These are phyloP conservation scores for Lupinus albus DNA, from an alignment of 306 rosid genomes.

Conservation along the genomic window DNA sequence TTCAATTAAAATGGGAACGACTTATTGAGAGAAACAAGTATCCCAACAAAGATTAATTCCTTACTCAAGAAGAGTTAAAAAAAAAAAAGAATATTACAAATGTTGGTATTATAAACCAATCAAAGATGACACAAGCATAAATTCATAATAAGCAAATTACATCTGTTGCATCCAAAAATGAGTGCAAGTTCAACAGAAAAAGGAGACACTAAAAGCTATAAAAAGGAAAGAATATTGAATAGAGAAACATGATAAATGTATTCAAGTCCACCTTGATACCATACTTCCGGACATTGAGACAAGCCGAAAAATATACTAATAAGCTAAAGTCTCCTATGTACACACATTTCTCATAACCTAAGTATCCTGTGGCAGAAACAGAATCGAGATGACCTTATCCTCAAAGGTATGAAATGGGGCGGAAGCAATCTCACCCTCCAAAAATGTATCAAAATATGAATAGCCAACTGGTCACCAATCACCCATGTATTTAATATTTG, in stretches of 20 bases:
- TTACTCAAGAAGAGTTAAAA: background rate
- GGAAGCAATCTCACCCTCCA: conserved; percentile 55
- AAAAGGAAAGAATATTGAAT: conserved; percentile 49
- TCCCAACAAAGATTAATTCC: background rate
- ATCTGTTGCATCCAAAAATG: conserved; percentile 37
- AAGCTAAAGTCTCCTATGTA: conserved; percentile 65
- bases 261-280: conserved; percentile 42
- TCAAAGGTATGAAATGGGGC: conserved; percentile 51
- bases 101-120: conserved; percentile 28
- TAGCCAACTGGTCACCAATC: conserved; percentile 35
- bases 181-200: conserved; percentile 31
- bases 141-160: conserved; percentile 39
- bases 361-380: conserved; percentile 52
- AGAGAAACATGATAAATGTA: conserved; percentile 41
- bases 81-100: background rate
- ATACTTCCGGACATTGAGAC: conserved; percentile 26
- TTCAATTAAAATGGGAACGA: too few species aligned
- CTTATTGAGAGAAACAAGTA: too few species aligned
- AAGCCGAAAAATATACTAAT: conserved; percentile 48
- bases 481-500: conserved; percentile 56
- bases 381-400: conserved; percentile 48
- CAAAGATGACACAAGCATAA: conserved; percentile 27
- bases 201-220: conserved; percentile 8
- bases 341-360: conserved; percentile 61
- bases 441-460: conserved; percentile 61